Evolutionary conservation across 805 yeast species (phyloP).

Genomic region (Nakazawaea pomicola): DNA sequence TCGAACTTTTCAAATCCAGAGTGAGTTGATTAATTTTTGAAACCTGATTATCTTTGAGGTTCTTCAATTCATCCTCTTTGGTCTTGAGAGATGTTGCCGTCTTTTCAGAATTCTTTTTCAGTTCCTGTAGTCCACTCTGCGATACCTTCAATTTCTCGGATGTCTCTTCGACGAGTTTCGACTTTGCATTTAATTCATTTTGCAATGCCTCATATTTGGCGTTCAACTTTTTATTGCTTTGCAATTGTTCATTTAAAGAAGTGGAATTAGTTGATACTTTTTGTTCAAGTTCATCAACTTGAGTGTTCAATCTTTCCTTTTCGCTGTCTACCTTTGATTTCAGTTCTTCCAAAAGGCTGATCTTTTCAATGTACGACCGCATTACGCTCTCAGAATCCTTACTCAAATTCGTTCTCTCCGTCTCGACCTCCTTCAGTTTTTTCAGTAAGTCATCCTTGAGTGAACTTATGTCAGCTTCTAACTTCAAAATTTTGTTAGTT

Average conservation of each 20-base stretch:
- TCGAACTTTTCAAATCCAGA: too few relatives aligned
- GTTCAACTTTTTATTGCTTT: slow-evolving; percentile 2
- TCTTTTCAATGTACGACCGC: slow-evolving; percentile 43
- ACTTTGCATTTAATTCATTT: slow-evolving; percentile 7
- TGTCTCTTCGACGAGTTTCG: slow-evolving; percentile 8
- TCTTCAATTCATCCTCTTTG: neutral
- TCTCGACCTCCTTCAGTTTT: slow-evolving; percentile 41
- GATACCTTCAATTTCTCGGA: slow-evolving; percentile 9
- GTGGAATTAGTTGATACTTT: neutral
- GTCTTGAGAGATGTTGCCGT: neutral
- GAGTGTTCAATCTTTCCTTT: slow-evolving; percentile 12
- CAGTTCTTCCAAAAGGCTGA: slow-evolving; percentile 34
- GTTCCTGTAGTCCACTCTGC: slow-evolving; percentile 6
- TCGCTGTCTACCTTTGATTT: slow-evolving; percentile 11
- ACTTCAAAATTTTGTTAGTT: slow-evolving; percentile 15
- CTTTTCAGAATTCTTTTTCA: neutral
- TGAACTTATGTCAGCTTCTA: slow-evolving; percentile 24
- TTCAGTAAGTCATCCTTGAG: slow-evolving; percentile 30
- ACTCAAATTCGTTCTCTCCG: slow-evolving; percentile 41
- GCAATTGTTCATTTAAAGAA: neutral
- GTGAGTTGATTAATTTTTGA: too few relatives aligned
- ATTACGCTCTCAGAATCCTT: slow-evolving; percentile 46
- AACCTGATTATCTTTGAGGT: neutral
- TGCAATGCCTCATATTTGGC: slow-evolving; percentile 7
- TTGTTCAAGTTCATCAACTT: slow-evolving; percentile 10